A percentile compares a stretch with the other conserved stretches of the same genome.
Evolutionary conservation across 2,329 filamentous ascomycete species (phyloP).

Genomic region (Macrophomina pseudophaseolina): DNA sequence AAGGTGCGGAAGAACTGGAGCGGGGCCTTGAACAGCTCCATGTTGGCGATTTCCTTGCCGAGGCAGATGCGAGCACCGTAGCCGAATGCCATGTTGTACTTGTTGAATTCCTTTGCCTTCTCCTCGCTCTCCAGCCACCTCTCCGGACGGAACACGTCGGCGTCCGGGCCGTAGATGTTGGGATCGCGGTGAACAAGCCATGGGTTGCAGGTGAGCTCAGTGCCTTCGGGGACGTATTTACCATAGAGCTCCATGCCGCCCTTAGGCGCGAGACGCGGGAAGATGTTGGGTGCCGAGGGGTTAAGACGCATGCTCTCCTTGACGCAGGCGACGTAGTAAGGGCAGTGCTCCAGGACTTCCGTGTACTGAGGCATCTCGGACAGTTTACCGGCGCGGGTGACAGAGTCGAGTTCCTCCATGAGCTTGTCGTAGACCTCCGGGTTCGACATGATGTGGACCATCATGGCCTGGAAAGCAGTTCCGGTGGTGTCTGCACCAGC

Average conservation of each 20-base stretch:
- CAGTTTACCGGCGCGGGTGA: conserved; percentile 38
- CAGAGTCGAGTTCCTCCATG: conserved; percentile 54
- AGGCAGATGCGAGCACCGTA: conserved; percentile 56
- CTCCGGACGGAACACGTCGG: conserved; percentile 37
- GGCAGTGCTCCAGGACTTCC: conserved; percentile 39
- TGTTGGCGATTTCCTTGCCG: conserved; percentile 57
- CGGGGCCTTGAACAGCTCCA: conserved; percentile 58
- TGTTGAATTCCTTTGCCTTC: conserved; percentile 49
- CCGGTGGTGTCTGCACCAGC: conserved; percentile 61
- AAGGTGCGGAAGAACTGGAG: conserved; percentile 50
- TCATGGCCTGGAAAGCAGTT: conserved; percentile 56
- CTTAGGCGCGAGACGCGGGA: conserved; percentile 52
- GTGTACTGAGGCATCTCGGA: conserved; percentile 35
- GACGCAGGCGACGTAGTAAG: conserved; percentile 58
- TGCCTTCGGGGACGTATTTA: conserved; percentile 36
- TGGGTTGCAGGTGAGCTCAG: conserved; percentile 38
- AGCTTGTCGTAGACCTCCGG: conserved; percentile 51
- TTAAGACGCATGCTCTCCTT: conserved; percentile 58
- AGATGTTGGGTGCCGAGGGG: conserved; percentile 57
- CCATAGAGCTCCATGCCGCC: conserved; percentile 43
- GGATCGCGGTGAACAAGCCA: conserved; percentile 39
- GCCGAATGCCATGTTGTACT: conserved; percentile 58
- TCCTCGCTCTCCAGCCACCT: conserved; percentile 43
- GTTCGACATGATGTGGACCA: conserved; percentile 50
- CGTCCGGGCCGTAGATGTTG: conserved; percentile 38